phyloP scores from a whole-genome alignment of 352 stramenopile genomes.

The Blastocystis sp. region DNA sequence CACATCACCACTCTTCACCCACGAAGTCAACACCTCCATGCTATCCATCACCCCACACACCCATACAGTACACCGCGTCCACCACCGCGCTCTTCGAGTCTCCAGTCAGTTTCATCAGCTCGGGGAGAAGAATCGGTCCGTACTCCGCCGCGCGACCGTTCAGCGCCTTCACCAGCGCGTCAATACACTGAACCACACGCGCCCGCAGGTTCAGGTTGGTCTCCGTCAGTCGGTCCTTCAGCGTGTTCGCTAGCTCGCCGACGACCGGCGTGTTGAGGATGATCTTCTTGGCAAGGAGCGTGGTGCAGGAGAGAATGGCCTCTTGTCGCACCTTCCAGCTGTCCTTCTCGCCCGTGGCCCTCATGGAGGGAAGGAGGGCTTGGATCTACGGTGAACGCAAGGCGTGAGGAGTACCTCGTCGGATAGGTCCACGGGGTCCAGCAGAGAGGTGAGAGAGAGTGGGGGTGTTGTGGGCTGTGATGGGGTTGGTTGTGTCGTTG shows the following conservation, averaged over 20 bases:
- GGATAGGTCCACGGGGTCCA: not conserved
- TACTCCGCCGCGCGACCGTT: not conserved
- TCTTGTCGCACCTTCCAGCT: constrained; percentile 58
- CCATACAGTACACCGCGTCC: constrained; percentile 7
- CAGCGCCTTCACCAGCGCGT: not conserved
- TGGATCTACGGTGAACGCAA: constrained; percentile 5
- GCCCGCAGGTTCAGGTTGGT: constrained; percentile 63
- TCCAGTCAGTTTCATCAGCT: constrained; percentile 11
- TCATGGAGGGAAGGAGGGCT: not conserved
- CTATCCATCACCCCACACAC: not conserved
- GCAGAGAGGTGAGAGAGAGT: not conserved
- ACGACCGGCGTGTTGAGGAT: constrained; percentile 17
- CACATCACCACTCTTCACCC: not conserved
- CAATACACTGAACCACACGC: constrained; percentile 30
- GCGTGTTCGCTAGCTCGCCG: not conserved
- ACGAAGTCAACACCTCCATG: not conserved
- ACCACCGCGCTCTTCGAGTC: constrained; percentile 49
- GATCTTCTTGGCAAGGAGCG: constrained; percentile 20
- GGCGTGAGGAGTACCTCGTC: not conserved
- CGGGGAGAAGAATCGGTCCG: constrained; percentile 1
- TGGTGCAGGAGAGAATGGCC: not conserved
- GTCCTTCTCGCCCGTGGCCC: constrained; percentile 32
- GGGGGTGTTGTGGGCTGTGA: not conserved
- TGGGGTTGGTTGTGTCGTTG: too few relatives aligned
- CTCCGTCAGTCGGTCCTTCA: constrained; percentile 57